phyloP scores from a whole-genome alignment of 2,329 filamentous ascomycete species.

The Pseudocercospora fijiensis region DNA sequence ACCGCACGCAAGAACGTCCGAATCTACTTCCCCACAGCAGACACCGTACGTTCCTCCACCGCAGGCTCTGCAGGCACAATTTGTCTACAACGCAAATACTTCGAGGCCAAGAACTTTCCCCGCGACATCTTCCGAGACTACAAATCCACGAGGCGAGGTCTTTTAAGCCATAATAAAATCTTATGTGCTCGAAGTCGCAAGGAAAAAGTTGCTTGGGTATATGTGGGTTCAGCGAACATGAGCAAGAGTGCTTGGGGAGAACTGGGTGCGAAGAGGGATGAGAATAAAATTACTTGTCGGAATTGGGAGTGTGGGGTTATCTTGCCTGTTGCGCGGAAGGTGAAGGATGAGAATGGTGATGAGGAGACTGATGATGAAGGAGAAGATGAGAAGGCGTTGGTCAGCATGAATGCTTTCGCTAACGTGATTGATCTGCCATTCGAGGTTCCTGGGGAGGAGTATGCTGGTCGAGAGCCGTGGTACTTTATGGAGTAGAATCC shows the following conservation, averaged over 20 bases:
- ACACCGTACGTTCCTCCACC: conserved; percentile 52
- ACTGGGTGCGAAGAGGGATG: conserved; percentile 67
- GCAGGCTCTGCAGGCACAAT: conserved; percentile 70
- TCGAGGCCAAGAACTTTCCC: conserved; percentile 68
- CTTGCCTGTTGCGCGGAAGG: conserved; percentile 13
- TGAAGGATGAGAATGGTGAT: conserved; percentile 16
- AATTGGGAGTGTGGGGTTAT: conserved; percentile 97
- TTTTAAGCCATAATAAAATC: conserved; percentile 84
- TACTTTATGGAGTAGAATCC: conserved; percentile 38
- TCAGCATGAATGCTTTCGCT: conserved; percentile 53
- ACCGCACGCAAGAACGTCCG: conserved; percentile 57
- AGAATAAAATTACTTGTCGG: conserved; percentile 73
- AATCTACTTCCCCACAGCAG: conserved; percentile 76
- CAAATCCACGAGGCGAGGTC: conserved; percentile 64
- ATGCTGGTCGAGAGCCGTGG: conserved; percentile 50
- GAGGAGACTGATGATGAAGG: conserved; percentile 24
- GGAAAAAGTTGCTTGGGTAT: conserved; percentile 65
- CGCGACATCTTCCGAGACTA: conserved; percentile 71
- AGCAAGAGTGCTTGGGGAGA: conserved; percentile 94
- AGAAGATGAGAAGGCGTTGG: conserved; percentile 18
- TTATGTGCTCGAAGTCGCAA: conserved; percentile 42
- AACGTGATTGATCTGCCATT: conserved; percentile 64
- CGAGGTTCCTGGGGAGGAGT: conserved; percentile 56
- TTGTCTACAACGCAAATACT: conserved; percentile 73
- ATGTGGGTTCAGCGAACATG: conserved; percentile 86